phyloP scores from a whole-genome alignment of 148 eudicot genomes.

The Camellia japonica region DNA sequence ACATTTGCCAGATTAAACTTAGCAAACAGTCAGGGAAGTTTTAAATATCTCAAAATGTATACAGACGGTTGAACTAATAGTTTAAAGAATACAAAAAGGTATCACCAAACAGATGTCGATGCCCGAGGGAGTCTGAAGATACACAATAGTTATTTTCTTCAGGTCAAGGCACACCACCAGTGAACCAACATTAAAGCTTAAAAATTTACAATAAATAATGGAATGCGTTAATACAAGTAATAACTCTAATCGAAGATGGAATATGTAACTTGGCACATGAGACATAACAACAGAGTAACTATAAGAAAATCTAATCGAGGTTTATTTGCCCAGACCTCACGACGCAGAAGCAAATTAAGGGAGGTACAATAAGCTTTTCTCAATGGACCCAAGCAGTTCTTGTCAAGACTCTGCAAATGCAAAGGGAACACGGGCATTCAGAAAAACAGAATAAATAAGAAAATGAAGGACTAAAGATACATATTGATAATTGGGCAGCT shows the following conservation, averaged over 20 bases:
- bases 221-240: slow-evolving; percentile 1
- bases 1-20: too few relatives aligned
- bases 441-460: slow-evolving; percentile 8
- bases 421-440: slow-evolving; percentile 17
- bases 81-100: too few relatives aligned
- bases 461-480: neutral
- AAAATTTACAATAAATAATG: neutral
- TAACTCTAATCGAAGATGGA: neutral
- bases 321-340: slow-evolving; percentile 59
- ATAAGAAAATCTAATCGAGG: neutral
- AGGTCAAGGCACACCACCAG: neutral
- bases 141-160: too few relatives aligned
- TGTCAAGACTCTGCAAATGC: slow-evolving; percentile 72
- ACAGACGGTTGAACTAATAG: too few relatives aligned
- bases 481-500: neutral
- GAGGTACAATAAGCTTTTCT: slow-evolving; percentile 94
- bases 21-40: too few relatives aligned
- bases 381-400: slow-evolving; percentile 69
- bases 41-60: too few relatives aligned
- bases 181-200: neutral
- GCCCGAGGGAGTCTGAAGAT: too few relatives aligned
- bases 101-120: too few relatives aligned
- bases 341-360: slow-evolving; percentile 83
- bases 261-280: neutral
- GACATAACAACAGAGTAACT: neutral